Base-by-base conservation (phyloP, 805 yeast genomes). In the Schwanniomyces yamadae region DNA sequence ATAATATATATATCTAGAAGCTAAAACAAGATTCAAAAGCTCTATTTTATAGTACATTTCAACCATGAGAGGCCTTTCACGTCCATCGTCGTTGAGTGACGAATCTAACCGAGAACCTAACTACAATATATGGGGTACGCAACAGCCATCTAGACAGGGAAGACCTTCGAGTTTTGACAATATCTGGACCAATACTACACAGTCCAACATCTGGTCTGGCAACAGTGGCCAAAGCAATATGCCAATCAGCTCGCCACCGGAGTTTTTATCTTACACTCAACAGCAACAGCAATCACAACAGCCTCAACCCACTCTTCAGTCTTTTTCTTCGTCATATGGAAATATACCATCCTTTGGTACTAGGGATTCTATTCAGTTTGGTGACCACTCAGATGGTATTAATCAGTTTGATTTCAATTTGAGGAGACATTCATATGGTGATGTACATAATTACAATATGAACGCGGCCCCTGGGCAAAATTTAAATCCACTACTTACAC, bases 91-190 rank as follows among this genome's bases (percentile, higher is more conserved):
- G 5, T 29, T 34, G 23, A 33, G 35, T 23, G 45, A 33, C 11
- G 45, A 37, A n/a, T n/a, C 17, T 23, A 9, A 29, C 14, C 29
- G 13, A 30, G 23, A 24, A 17, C 23, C 34, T 6, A 23, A 28
- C 21, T 24, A 30, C 18, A 22, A 31, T 17, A 28, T 35, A 11
- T 35, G 39, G 39, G 24, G 26, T 24, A 34, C 19, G 12, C 23
- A 33, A 18, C 30, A 26, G 13, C 22, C 30, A 6, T 23, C 12
- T n/a, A 29, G 22, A 11, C 34, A 33, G 19, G 36, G 40, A 19
- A 32, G 49, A 22, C 38, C 46, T 1, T 45, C 45, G 36, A 42
- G 44, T 10, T 43, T 45, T 26, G 52, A 48, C 10, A 45, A 33
- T 23, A 49, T 49, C 19, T 49, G 54, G 54, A 35, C 48, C 20